phyloP scores from a whole-genome alignment of 2,329 filamentous ascomycete species.

The Fusarium goolgardi region DNA sequence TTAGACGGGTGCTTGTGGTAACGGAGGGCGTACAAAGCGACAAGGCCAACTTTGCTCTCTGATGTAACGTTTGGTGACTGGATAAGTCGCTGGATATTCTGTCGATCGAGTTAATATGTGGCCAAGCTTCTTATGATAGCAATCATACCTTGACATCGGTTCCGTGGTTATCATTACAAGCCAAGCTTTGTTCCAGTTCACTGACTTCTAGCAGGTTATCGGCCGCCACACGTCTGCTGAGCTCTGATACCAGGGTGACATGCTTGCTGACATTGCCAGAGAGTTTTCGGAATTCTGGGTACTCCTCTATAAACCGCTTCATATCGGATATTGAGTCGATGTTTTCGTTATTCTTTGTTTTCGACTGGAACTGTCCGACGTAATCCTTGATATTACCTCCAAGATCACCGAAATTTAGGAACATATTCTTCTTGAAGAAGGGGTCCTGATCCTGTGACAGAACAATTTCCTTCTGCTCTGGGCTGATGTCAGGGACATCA shows the following conservation, averaged over 20 bases:
- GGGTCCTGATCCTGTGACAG: conserved; percentile 97
- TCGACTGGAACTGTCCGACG: conserved; percentile 96
- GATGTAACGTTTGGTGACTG: conserved; percentile 80
- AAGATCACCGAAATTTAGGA: conserved; percentile 94
- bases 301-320: conserved; percentile 99
- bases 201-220: conserved; percentile 95
- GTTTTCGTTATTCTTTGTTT: conserved; percentile 95
- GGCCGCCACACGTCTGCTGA: conserved; percentile 86
- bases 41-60: conserved; percentile 87
- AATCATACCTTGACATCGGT: conserved; percentile 82
- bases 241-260: conserved; percentile 92
- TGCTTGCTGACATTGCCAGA: conserved; percentile 99
- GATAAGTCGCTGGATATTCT: conserved; percentile 88
- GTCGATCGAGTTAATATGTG: conserved; percentile 40
- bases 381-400: conserved; percentile 98
- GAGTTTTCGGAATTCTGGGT: conserved; percentile 95
- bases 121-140: neutral
- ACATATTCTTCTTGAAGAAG: conserved; percentile 99
- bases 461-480: conserved; percentile 93
- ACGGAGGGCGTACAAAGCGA: conserved; percentile 93
- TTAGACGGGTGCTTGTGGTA: conserved; percentile 90
- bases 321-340: conserved; percentile 98
- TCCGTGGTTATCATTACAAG: conserved; percentile 95
- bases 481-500: conserved; percentile 83
- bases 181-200: conserved; percentile 95